Evolutionary conservation across 306 rosid species (phyloP).

Genomic region (Ormosia semicastrata): DNA sequence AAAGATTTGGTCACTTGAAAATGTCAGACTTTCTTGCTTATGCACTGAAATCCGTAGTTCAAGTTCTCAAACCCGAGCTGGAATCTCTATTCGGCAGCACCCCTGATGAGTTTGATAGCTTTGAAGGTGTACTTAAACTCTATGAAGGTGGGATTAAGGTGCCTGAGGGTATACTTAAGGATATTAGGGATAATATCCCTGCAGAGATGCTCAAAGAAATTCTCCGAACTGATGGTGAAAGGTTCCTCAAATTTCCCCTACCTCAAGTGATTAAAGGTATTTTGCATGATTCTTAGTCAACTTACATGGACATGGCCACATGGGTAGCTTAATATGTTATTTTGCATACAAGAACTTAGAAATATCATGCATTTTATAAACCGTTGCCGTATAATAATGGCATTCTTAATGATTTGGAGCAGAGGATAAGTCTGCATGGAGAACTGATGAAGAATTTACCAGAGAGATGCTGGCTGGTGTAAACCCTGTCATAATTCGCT

Average conservation of each 20-base stretch:
- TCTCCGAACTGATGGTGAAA: conserved; percentile 65
- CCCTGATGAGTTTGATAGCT: conserved; percentile 61
- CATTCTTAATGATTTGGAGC: conserved; percentile 36
- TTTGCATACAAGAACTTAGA: neutral
- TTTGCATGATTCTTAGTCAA: neutral
- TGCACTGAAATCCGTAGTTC: conserved; percentile 64
- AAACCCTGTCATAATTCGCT: conserved; percentile 59
- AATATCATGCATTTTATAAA: neutral
- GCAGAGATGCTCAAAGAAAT: conserved; percentile 67
- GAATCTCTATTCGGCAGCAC: conserved; percentile 52
- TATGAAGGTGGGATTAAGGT: conserved; percentile 73
- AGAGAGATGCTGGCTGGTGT: conserved; percentile 93
- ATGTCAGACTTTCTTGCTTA: conserved; percentile 72
- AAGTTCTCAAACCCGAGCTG: conserved; percentile 62
- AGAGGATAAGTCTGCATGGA: conserved; percentile 80
- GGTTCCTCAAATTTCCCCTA: conserved; percentile 51
- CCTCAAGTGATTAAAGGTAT: conserved; percentile 88
- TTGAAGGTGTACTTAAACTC: conserved; percentile 59
- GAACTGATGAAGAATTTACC: conserved; percentile 82
- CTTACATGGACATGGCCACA: neutral
- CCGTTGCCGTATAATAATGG: neutral
- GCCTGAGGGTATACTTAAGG: conserved; percentile 45
- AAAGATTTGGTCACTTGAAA: conserved; percentile 78
- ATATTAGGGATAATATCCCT: conserved; percentile 49
- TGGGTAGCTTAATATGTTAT: neutral